Evolutionary conservation across 257 asterid genomes (phyloP), one percentile per base, ranked within the genome.

Genomic region (Fraxinus americana): DNA sequence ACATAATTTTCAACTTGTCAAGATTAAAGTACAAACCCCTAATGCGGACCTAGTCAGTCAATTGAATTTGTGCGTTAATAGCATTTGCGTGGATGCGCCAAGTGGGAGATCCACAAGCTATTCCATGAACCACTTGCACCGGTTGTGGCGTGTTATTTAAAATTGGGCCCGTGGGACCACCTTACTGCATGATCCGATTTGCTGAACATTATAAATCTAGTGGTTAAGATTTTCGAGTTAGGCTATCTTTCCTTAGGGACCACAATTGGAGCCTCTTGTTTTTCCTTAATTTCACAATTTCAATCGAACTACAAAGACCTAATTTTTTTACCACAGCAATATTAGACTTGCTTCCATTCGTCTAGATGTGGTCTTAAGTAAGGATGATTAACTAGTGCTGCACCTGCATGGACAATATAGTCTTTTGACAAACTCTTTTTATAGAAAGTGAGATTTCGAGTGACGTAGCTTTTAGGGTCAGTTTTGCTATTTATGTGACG

Each of bases 221-320:
- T 84, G 86, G 90, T 85, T 87, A 79, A 81, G 87, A 86, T 84
- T 81, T 81, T 82, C 68, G 71, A 76, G 82, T 74, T 79, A 35
- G 77, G 59, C 74, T 67, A 1, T 72, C 0, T 2, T 57, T 19
- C n/a, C 17, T 45, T 30, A 2, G 29, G 67, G 67, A 23, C 32
- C 67, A 61, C 34, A 61, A 11, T 61, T 25, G 27, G 27, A 25
- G 27, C 27, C 27, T 25, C 27, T 25, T 25, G 27, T 25, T 25
- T 25, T 25, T 25, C 27, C 27, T 43, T 41, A 10, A 10, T 41
- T 10, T 10, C 14, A 10, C 11, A 41, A 41, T 41, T 41, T 41
- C 9, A 38, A 38, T 39, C 45, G 45, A 38, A 1, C 43, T 29
- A 29, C 27, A 25, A 25, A 29, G 32, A 29, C 32, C 32, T 30